Base-by-base conservation (phyloP, 306 rosid species). In the Medicago arabica region DNA sequence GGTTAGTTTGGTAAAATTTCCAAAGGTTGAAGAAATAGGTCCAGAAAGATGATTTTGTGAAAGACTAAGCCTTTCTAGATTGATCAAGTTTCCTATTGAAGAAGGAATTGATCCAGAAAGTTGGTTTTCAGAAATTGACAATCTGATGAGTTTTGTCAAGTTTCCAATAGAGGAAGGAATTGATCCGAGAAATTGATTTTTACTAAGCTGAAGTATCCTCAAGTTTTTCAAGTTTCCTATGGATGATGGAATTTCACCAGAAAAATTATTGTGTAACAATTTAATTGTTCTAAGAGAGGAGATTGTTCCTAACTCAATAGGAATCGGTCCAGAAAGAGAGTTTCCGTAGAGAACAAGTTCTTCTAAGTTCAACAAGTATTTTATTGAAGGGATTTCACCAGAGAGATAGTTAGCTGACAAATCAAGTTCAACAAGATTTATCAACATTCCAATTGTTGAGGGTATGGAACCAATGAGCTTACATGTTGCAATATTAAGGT, bases 111-210 rank as follows among this genome's bases (percentile, higher is more conserved):
- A n/a, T 40, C 80, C 84, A 51, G 51, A 69, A 60, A 81, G 72
- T 2, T 9, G 16, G 72, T 80, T 80, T 1, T 0, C 0, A 1
- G 12, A 0, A 44, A 80, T 10, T 28, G 75, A 43, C 64, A 80
- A 34, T 12, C 2, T 1, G 3, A 0, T 38, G 58, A 80, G 80
- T n/a, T 75, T 75, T 75, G 84, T 80, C 54, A 81, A 75, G 81
- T 81, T 81, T 51, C 81, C 84, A 69, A 81, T 17, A 40, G 77
- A 4, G 18, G 84, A 28, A 69, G 84, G 84, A 75, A 81, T 81
- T 75, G 81, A 28, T 51, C 77, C 84, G 28, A 55, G 0, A 51
- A 81, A 51, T 3, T 31, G 3, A 62, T 81, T 81, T 1, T 1
- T 9, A 25, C 1, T 4, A 23, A 81, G 72, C 25, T 7, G 43